A percentile compares a stretch with the other conserved stretches of the same genome.
These are phyloP conservation scores for Penicillium alfredii DNA, from an alignment of 495 filamentous ascomycete species.

Conservation along the genomic window DNA sequence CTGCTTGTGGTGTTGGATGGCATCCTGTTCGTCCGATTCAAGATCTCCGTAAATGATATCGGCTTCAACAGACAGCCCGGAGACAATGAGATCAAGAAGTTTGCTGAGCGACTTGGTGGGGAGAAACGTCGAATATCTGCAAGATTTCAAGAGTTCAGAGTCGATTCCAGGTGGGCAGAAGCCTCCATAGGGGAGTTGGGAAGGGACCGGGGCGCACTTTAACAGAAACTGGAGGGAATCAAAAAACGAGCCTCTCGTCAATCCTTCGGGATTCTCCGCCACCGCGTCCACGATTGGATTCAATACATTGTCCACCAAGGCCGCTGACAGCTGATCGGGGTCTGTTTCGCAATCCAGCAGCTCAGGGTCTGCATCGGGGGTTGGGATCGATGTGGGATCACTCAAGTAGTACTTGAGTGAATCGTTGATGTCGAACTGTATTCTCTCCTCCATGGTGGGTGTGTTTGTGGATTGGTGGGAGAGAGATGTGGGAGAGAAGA, in stretches of 20 bases:
- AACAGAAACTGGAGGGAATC: constrained; percentile 93
- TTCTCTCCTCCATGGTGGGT: constrained; percentile 62
- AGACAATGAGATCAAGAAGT: constrained; percentile 86
- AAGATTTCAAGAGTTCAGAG: constrained; percentile 58
- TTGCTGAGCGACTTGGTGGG: constrained; percentile 81
- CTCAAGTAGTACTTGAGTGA: constrained; percentile 92
- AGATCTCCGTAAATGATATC: constrained; percentile 80
- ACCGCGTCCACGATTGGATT: constrained; percentile 93
- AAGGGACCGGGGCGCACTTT: constrained; percentile 79
- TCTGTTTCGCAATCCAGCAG: constrained; percentile 90
- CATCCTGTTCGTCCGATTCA: constrained; percentile 85
- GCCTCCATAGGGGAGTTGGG: constrained; percentile 34
- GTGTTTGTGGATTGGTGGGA: constrained; percentile 7
- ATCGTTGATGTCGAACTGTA: constrained; percentile 91
- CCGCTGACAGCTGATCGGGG: constrained; percentile 70
- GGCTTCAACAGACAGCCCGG: constrained; percentile 87
- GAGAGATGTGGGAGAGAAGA: constrained; percentile 8
- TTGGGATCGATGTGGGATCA: constrained; percentile 76
- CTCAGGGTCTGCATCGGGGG: constrained; percentile 78
- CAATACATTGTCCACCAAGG: constrained; percentile 73
- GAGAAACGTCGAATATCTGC: constrained; percentile 76
- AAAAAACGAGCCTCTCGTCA: constrained; percentile 69
- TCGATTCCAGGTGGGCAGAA: constrained; percentile 39
- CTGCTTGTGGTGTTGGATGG: constrained; percentile 76
- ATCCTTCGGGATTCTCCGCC: constrained; percentile 82